phyloP scores from a whole-genome alignment of 495 filamentous ascomycete species.

The Cercophora samala region DNA sequence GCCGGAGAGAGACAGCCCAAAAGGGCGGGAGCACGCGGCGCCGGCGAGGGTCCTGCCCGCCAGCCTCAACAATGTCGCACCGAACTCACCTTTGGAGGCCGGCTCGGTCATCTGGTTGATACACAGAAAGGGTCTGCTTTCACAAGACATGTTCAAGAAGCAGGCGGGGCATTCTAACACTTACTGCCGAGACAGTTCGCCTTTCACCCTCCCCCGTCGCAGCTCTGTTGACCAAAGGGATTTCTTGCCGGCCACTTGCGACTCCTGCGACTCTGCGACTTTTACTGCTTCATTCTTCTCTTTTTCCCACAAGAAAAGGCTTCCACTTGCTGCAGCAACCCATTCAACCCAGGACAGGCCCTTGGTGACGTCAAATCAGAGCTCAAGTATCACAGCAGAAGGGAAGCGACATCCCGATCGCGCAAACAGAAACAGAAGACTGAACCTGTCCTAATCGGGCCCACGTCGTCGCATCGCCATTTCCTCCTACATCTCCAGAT shows the following conservation, averaged over 20 bases:
- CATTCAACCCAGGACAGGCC: background rate
- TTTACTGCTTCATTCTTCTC: background rate
- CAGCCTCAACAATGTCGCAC: background rate
- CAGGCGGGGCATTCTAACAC: background rate
- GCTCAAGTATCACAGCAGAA: slow-evolving; percentile 22
- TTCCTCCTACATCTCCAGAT: background rate
- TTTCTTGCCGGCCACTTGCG: background rate
- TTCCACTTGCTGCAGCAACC: background rate
- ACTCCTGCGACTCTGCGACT: background rate
- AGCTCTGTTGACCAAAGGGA: background rate
- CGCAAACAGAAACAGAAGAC: background rate
- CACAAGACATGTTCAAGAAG: background rate
- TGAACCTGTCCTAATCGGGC: background rate
- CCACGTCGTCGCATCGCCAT: background rate
- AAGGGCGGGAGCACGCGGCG: background rate
- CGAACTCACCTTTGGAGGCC: background rate
- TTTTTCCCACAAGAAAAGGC: background rate
- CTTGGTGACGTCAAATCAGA: slow-evolving; percentile 21
- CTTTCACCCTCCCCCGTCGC: background rate
- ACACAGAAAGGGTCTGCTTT: too few relatives aligned
- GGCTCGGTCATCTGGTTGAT: background rate
- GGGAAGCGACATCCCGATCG: slow-evolving; percentile 16
- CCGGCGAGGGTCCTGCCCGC: background rate
- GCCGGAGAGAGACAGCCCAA: background rate
- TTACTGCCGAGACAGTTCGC: background rate